These are phyloP conservation scores for Alternaria panax DNA, from an alignment of 2,329 filamentous ascomycete species.

Conservation along the genomic window DNA sequence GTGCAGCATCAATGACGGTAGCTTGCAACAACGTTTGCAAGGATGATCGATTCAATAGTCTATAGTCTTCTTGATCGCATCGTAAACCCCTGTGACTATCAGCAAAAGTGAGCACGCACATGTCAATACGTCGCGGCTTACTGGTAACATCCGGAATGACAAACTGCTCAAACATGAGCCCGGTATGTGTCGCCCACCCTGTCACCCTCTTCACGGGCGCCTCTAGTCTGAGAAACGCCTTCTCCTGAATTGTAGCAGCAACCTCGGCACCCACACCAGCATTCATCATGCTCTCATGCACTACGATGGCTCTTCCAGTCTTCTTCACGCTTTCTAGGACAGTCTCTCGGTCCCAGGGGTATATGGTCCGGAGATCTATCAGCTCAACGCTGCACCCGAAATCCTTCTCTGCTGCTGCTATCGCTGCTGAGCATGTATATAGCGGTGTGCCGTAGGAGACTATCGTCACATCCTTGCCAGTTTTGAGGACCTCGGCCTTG, in stretches of 20 bases:
- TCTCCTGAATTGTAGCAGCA: constrained; percentile 85
- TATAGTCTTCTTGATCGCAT: constrained; percentile 57
- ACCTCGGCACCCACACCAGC: constrained; percentile 89
- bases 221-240: constrained; percentile 83
- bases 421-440: constrained; percentile 81
- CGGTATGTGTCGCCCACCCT: constrained; percentile 88
- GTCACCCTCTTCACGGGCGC: constrained; percentile 85
- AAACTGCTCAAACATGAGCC: constrained; percentile 74
- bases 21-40: not conserved
- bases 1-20: not conserved
- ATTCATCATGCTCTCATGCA: constrained; percentile 93
- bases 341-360: constrained; percentile 87
- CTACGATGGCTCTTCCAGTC: constrained; percentile 84
- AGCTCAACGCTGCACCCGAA: constrained; percentile 80
- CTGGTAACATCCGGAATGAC: constrained; percentile 84
- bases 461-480: constrained; percentile 81
- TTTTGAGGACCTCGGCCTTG: constrained; percentile 83
- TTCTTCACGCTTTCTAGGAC: constrained; percentile 84
- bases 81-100: constrained; percentile 53
- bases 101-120: constrained; percentile 28
- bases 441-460: constrained; percentile 90
- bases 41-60: constrained; percentile 48
- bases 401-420: constrained; percentile 77
- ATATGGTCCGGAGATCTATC: constrained; percentile 86
- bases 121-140: constrained; percentile 60